phyloP scores from a whole-genome alignment of 495 filamentous ascomycete species.

The Aspergillus mulundensis region DNA sequence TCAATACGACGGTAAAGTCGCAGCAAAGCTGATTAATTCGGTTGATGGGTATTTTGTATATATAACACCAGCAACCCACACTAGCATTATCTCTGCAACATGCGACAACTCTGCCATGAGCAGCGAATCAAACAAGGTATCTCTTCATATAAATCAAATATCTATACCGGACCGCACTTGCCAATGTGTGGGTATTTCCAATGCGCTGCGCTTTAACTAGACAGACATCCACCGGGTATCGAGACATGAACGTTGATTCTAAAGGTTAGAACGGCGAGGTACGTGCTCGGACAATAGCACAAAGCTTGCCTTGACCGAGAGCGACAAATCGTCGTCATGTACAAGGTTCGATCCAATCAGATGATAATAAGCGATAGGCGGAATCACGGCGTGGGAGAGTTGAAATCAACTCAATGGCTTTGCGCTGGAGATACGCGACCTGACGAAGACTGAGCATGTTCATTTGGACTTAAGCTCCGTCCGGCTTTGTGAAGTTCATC shows the following conservation, averaged over 20 bases:
- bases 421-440: slow-evolving; percentile 9
- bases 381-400: background rate
- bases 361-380: too few species aligned
- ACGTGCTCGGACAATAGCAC: too few species aligned
- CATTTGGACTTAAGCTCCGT: slow-evolving; percentile 18
- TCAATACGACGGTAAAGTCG: background rate
- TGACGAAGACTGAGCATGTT: slow-evolving; percentile 19
- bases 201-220: background rate
- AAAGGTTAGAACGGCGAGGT: too few species aligned
- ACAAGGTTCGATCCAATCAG: too few species aligned
- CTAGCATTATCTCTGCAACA: background rate
- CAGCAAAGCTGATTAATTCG: background rate
- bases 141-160: background rate
- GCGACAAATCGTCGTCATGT: too few species aligned
- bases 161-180: background rate
- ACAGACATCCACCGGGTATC: background rate
- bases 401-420: slow-evolving; percentile 1
- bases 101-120: background rate
- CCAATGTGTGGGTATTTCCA: slow-evolving; percentile 6
- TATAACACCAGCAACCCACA: background rate
- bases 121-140: background rate
- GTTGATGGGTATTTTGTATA: background rate
- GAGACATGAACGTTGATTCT: background rate
- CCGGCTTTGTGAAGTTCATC: slow-evolving; percentile 21
- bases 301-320: too few species aligned